Conservation (phyloP, 352 stramenopile genomes). For the Globisporangium emineosum region DNA sequence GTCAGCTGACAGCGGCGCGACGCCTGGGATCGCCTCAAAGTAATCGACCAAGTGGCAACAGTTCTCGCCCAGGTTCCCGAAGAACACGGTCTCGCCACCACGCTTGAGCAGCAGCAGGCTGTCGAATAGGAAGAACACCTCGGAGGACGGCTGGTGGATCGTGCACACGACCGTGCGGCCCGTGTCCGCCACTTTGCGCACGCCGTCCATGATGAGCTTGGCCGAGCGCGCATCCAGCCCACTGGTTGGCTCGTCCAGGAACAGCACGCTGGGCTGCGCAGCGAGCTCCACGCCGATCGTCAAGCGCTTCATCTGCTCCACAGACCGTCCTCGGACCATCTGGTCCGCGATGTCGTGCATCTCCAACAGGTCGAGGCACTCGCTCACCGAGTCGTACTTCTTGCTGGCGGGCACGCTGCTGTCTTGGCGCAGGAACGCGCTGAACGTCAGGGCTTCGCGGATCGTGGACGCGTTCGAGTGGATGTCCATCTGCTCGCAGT, state of each 20-base stretch:
- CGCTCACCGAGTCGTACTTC: slow-evolving; percentile 26
- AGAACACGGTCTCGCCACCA: slow-evolving; percentile 32
- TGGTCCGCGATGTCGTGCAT: slow-evolving; percentile 38
- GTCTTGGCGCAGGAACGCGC: slow-evolving; percentile 47
- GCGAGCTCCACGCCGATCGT: slow-evolving; percentile 67
- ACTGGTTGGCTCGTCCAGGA: slow-evolving; percentile 79
- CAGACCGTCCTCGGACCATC: slow-evolving; percentile 20
- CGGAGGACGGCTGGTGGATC: slow-evolving; percentile 87
- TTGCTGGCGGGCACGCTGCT: slow-evolving; percentile 13
- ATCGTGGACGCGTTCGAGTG: slow-evolving; percentile 32
- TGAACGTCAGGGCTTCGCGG: slow-evolving; percentile 36
- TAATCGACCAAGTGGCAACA: neutral
- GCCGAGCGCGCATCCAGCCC: slow-evolving; percentile 84
- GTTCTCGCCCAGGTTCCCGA: slow-evolving; percentile 15
- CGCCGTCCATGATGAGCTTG: slow-evolving; percentile 78
- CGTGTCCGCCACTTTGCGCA: slow-evolving; percentile 77
- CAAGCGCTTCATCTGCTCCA: slow-evolving; percentile 48
- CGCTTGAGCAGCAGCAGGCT: slow-evolving; percentile 63
- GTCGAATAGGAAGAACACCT: slow-evolving; percentile 84
- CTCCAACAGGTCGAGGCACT: slow-evolving; percentile 75
- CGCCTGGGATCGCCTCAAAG: neutral
- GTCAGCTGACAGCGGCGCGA: slow-evolving; percentile 9
- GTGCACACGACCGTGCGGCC: slow-evolving; percentile 85
- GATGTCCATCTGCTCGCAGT: slow-evolving; percentile 88
- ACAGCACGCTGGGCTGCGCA: slow-evolving; percentile 76